phyloP scores from a whole-genome alignment of 2,329 filamentous ascomycete species.

The Emmonsia crescens region DNA sequence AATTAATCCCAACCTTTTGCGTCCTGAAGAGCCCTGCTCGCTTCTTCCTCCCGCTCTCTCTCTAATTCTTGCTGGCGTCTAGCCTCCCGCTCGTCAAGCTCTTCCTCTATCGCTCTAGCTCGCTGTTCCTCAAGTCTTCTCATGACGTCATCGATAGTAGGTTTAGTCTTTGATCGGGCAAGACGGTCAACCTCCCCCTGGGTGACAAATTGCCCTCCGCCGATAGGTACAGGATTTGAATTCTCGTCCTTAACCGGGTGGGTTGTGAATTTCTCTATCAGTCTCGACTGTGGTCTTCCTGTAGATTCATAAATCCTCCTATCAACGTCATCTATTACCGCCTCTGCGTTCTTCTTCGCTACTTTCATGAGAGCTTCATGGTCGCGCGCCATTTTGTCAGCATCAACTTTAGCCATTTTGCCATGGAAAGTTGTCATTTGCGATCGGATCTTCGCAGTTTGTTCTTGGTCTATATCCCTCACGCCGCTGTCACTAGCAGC shows the following conservation, averaged over 20 bases:
- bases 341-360: constrained; percentile 68
- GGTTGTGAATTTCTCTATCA: constrained; percentile 61
- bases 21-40: not conserved
- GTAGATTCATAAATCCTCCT: constrained; percentile 63
- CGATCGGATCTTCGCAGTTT: constrained; percentile 56
- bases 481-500: constrained; percentile 53
- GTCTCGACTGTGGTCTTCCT: constrained; percentile 55
- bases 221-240: constrained; percentile 53
- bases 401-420: constrained; percentile 56
- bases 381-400: constrained; percentile 60
- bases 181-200: constrained; percentile 63
- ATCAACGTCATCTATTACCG: constrained; percentile 63
- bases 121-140: constrained; percentile 60
- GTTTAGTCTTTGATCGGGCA: constrained; percentile 61
- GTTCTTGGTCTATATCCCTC: constrained; percentile 50
- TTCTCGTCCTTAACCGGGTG: constrained; percentile 56
- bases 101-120: constrained; percentile 49
- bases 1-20: not conserved
- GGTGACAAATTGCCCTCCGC: constrained; percentile 66
- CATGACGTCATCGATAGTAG: constrained; percentile 68
- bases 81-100: constrained; percentile 41
- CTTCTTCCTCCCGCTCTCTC: not conserved
- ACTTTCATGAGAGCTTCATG: constrained; percentile 59
- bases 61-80: not conserved
- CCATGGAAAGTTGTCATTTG: constrained; percentile 65